Base-by-base conservation (phyloP, 768 basidiomycete genomes). In the Leucogyrophana mollusca region DNA sequence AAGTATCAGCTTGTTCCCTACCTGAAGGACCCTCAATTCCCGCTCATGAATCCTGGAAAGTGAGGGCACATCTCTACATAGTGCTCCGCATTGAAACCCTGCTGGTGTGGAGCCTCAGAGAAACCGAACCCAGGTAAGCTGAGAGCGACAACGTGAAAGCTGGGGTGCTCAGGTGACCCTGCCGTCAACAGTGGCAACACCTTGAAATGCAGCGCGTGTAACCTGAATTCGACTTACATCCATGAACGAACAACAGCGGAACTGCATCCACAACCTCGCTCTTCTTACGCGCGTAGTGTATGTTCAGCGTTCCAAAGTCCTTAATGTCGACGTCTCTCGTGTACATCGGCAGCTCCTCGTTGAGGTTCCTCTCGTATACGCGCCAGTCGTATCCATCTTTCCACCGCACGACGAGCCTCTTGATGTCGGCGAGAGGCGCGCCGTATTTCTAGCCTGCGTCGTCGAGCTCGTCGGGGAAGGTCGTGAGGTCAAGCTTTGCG, bases 61-160 rank as follows among this genome's bases (percentile, higher is more conserved):
- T 11, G 20, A 14, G 11, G 10, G 47, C 43, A 20, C 35, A 77
- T 82, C 64, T 85, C 79, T 1, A 80, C 80, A 40, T 76, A 82
- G 38, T 83, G 79, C n/a, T 58, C 49, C 0, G 64, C 25, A 8
- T 52, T 55, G 50, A 84, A 85, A 0, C 81, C 80, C 47, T 69
- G 70, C 56, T 75, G 76, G 40, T 58, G 76, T 0, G 79, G 74
- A 0, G 73, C 78, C 34, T 80, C 73, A 0, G 83, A 83, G 60
- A 83, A 85, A 0, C 80, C 83, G 58, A 64, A 85, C 0, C 80
- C 80, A 8, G 82, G 84, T 13, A 85, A 53, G 53, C 82, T 77
- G 27, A 74, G 51, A 0, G 76, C 77, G 0, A 86, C 79, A 17
- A 86, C 79, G 51, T 85, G 80, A 57, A 86, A 85, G 41, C 72